These are phyloP conservation scores for Chlamydomonas urium DNA, from an alignment of 139 green algal genomes.

Conservation along the genomic window DNA sequence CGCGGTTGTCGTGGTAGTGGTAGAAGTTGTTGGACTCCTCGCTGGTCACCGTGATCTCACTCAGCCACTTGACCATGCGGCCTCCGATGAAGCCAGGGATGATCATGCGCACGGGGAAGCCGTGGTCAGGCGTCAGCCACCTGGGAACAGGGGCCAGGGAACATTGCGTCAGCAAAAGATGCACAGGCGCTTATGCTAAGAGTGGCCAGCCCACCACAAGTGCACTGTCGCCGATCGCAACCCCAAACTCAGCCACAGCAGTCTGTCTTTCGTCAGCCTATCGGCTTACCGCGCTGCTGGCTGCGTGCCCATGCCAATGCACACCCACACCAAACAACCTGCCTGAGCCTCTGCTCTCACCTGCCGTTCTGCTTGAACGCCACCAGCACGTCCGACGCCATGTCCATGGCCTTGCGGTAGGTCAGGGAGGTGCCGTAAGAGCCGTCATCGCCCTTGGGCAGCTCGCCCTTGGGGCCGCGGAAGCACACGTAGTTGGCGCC, in stretches of 20 bases:
- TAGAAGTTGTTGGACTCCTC: constrained; percentile 89
- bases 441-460: constrained; percentile 72
- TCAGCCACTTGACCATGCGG: constrained; percentile 87
- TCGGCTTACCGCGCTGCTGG: too few relatives aligned
- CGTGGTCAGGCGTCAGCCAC: constrained; percentile 51
- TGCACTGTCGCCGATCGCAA: too few relatives aligned
- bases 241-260: too few relatives aligned
- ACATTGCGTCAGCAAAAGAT: too few relatives aligned
- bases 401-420: constrained; percentile 62
- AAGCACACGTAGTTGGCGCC: constrained; percentile 63
- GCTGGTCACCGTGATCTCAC: constrained; percentile 69
- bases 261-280: too few relatives aligned
- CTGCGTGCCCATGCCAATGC: too few relatives aligned
- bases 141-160: too few relatives aligned
- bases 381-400: constrained; percentile 67
- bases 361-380: constrained; percentile 73
- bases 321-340: too few relatives aligned
- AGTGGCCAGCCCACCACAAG: too few relatives aligned
- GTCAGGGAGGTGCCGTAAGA: constrained; percentile 59
- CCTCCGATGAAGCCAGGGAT: constrained; percentile 87
- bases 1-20: constrained; percentile 96
- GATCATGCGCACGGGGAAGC: constrained; percentile 67
- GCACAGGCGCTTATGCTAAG: too few relatives aligned
- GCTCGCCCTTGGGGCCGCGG: constrained; percentile 71
- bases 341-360: too few relatives aligned